Evolutionary conservation across 768 basidiomycete genomes (phyloP), one percentile per base, ranked within the genome.

Genomic region (Xanthoconium stramineum): DNA sequence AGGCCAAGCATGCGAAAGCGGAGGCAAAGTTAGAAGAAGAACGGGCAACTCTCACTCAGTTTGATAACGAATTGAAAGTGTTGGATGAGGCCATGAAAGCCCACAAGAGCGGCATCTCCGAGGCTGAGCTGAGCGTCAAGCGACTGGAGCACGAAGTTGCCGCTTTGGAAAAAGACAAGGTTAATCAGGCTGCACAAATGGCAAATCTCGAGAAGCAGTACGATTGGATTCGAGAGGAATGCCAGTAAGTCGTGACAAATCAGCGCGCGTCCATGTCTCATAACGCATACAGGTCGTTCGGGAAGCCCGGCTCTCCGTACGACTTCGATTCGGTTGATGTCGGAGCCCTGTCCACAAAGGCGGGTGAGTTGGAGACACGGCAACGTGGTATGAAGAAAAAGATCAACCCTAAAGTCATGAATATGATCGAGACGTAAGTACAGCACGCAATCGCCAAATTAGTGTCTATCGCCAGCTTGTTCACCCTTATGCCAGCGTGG

Each of bases 371-470:
- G 12, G 86, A 91, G 61, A 76, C 82, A 19, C 78, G 84, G 45
- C 92, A 92, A 68, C 88, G 87, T 64, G 85, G 86, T 20, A 86
- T 93, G 85, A 95, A 94, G 76, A 93, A 94, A 76, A 97, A 95
- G 71, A 80, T 98, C 65, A 98, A 99, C 64, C 87, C 88, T 4
- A 97, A 96, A 71, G 94, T 94, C 45, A 85, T 97, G 77, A 91
- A 88, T 63, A 95, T 95, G 90, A 91, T 98, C 48, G 96, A 97
- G 61, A 88, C 83, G 94, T 97, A 59, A 56, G 85, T 72, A 15
- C 11, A 8, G 15, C 19, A 24, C 19, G 29, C 43, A 2, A 2
- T 29, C 29, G 30, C 45, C 24, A 24, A 24, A 36, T 29, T 15
- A 39, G 15, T 44, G 12, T 17, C 17, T 35, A 35, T 37, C n/a